A percentile compares a stretch with the other conserved stretches of the same genome.
Evolutionary conservation across 768 basidiomycete species (phyloP).

Genomic region (Mycena epipterygia): DNA sequence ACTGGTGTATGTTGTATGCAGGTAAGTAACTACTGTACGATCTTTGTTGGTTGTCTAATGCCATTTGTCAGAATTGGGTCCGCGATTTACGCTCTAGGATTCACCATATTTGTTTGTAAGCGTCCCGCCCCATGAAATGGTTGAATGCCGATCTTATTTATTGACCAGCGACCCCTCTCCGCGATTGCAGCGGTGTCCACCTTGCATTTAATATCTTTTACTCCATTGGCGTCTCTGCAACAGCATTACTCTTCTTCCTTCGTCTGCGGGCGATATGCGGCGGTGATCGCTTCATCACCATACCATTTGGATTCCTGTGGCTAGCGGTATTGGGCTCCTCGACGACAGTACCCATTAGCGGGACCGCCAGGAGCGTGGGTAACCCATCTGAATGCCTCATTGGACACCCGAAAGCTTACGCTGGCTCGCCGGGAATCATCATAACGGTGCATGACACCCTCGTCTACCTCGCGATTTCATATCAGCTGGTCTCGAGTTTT

Average conservation of each 20-base stretch:
- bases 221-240: slow-evolving; percentile 36
- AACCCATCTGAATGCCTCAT: slow-evolving; percentile 43
- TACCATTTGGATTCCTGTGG: slow-evolving; percentile 48
- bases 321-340: slow-evolving; percentile 42
- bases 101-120: slow-evolving; percentile 39
- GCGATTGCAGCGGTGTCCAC: not conserved
- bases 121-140: not conserved
- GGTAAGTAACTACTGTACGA: too few relatives aligned
- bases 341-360: slow-evolving; percentile 41
- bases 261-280: slow-evolving; percentile 44
- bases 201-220: slow-evolving; percentile 33
- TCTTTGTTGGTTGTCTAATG: too few relatives aligned
- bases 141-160: not conserved
- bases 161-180: not conserved
- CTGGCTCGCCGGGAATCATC: slow-evolving; percentile 35
- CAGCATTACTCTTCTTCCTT: slow-evolving; percentile 45
- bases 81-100: slow-evolving; percentile 25
- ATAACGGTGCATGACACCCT: slow-evolving; percentile 44
- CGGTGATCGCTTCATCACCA: slow-evolving; percentile 36
- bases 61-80: slow-evolving; percentile 28
- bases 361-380: slow-evolving; percentile 38
- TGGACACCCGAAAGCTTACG: slow-evolving; percentile 31
- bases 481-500: slow-evolving; percentile 34
- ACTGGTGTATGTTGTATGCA: too few relatives aligned
- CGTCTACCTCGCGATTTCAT: slow-evolving; percentile 48